A percentile compares a stretch with the other conserved stretches of the same genome.
Conservation (phyloP, 768 basidiomycete species). For the Lactarius vividus region DNA sequence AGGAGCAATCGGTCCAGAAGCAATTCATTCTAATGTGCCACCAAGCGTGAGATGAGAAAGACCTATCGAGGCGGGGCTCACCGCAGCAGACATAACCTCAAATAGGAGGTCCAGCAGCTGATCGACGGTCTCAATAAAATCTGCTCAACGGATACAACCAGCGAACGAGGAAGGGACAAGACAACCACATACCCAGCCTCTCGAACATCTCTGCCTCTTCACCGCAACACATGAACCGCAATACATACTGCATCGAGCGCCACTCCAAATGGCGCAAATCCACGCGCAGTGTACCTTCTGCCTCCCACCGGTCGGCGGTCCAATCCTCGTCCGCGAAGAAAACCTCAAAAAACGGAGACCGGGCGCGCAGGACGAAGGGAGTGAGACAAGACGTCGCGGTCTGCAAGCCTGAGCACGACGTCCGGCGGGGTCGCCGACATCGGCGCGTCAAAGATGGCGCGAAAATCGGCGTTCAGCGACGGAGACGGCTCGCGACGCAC, state of each 20-base stretch:
- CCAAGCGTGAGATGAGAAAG: not conserved
- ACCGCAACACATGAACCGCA: constrained; percentile 77
- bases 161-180: not conserved
- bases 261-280: constrained; percentile 70
- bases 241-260: constrained; percentile 71
- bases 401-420: constrained; percentile 67
- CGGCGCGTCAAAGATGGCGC: constrained; percentile 41
- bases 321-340: constrained; percentile 85
- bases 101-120: constrained; percentile 85
- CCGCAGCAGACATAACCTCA: constrained; percentile 80
- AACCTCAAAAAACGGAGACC: constrained; percentile 78
- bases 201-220: constrained; percentile 66
- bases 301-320: constrained; percentile 59
- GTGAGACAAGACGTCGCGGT: constrained; percentile 63
- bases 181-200: constrained; percentile 50
- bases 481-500: constrained; percentile 53
- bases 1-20: constrained; percentile 82
- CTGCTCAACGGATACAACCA: constrained; percentile 36
- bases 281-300: constrained; percentile 55
- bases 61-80: constrained; percentile 37
- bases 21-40: constrained; percentile 66
- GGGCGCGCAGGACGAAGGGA: constrained; percentile 72
- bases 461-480: constrained; percentile 51
- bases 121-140: constrained; percentile 63
- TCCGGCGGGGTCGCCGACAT: constrained; percentile 51